Evolutionary conservation across 495 filamentous ascomycete genomes (phyloP).

Genomic region (Penicillium canescens): DNA sequence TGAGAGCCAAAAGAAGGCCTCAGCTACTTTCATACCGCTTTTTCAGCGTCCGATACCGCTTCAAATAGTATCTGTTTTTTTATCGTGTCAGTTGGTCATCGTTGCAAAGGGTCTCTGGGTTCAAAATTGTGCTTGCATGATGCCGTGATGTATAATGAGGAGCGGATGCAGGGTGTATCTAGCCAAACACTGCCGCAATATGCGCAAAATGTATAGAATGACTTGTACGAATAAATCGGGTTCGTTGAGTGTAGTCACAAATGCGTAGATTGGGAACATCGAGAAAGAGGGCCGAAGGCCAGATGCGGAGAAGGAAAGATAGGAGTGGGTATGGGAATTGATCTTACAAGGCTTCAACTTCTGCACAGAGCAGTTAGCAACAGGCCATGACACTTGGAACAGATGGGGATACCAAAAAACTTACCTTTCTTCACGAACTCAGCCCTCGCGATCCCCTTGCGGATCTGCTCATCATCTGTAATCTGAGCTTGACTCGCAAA

Average conservation of each 20-base stretch:
- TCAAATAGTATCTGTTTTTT: conserved; percentile 80
- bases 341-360: conserved; percentile 89
- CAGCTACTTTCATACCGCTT: conserved; percentile 69
- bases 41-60: conserved; percentile 85
- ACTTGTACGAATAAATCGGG: conserved; percentile 9
- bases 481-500: conserved; percentile 74
- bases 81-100: conserved; percentile 12
- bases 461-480: conserved; percentile 71
- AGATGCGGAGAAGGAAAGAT: conserved; percentile 2
- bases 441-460: conserved; percentile 70
- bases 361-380: conserved; percentile 36
- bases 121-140: conserved; percentile 26
- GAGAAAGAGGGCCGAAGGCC: neutral
- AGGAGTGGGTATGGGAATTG: neutral
- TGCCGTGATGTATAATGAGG: conserved; percentile 32
- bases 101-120: conserved; percentile 5
- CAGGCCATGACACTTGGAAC: neutral
- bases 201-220: conserved; percentile 14
- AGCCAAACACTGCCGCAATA: conserved; percentile 7
- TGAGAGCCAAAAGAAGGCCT: conserved; percentile 16
- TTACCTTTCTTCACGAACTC: conserved; percentile 89
- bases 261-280: neutral
- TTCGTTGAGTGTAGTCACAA: neutral
- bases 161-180: conserved; percentile 13
- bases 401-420: conserved; percentile 12